A percentile compares a stretch with the other conserved stretches of the same genome.
These are phyloP conservation scores for Candida pseudoglaebosa DNA, from an alignment of 805 yeast genomes.

Conservation along the genomic window DNA sequence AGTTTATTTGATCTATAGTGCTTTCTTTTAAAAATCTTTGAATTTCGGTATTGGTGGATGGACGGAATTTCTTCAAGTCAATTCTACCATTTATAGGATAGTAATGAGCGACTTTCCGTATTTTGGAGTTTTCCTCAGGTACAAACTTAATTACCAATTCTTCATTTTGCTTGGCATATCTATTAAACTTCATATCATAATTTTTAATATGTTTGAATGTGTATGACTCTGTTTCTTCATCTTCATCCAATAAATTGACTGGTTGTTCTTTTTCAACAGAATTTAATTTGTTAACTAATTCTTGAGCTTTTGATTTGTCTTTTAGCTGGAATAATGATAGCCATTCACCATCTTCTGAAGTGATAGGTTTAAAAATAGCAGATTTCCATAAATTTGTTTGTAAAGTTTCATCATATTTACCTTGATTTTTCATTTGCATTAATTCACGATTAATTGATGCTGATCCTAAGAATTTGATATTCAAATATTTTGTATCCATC, in stretches of 20 bases:
- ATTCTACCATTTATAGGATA: slow-evolving; percentile 75
- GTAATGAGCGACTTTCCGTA: slow-evolving; percentile 59
- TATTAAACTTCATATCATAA: slow-evolving; percentile 64
- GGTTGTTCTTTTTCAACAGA: slow-evolving; percentile 44
- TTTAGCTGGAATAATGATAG: slow-evolving; percentile 48
- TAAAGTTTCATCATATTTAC: slow-evolving; percentile 26
- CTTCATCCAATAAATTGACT: slow-evolving; percentile 37
- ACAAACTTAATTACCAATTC: slow-evolving; percentile 67
- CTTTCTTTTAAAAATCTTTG: slow-evolving; percentile 52
- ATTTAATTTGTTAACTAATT: slow-evolving; percentile 24
- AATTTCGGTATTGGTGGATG: slow-evolving; percentile 52
- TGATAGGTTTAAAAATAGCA: slow-evolving; percentile 70
- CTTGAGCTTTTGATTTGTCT: slow-evolving; percentile 20
- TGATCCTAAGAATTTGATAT: slow-evolving; percentile 59
- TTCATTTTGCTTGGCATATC: slow-evolving; percentile 45
- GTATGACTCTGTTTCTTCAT: slow-evolving; percentile 37
- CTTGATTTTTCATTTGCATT: slow-evolving; percentile 23
- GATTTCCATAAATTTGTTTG: slow-evolving; percentile 43
- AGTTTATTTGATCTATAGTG: slow-evolving; percentile 58
- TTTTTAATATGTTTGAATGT: slow-evolving; percentile 68
- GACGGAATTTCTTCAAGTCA: slow-evolving; percentile 81
- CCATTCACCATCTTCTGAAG: slow-evolving; percentile 73
- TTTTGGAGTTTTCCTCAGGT: slow-evolving; percentile 40
- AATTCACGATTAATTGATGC: slow-evolving; percentile 45
- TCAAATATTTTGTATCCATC: slow-evolving; percentile 72